These are phyloP conservation scores for Diaporthe nobilis DNA, from an alignment of 2,329 filamentous ascomycete species.

Conservation along the genomic window DNA sequence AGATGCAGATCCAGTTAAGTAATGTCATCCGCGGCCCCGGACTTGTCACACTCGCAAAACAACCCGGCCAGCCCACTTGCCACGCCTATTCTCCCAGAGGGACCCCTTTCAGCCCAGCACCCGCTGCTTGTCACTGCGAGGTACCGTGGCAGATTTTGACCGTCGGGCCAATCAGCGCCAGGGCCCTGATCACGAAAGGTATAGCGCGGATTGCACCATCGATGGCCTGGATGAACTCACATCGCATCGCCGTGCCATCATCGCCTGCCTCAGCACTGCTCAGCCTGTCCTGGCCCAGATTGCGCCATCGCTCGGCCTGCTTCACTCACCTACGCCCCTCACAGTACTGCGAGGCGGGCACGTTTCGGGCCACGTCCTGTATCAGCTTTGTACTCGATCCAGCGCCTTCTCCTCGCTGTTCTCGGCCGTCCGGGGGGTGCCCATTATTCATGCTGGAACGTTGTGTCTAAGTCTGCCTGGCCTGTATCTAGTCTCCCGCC, in stretches of 20 bases:
- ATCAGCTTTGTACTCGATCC: constrained; percentile 32
- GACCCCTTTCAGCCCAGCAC: constrained; percentile 35
- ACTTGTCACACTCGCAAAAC: constrained; percentile 25
- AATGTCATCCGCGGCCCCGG: constrained; percentile 23
- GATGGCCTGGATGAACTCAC: constrained; percentile 43
- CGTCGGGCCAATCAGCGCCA: constrained; percentile 33
- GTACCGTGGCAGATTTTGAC: constrained; percentile 41
- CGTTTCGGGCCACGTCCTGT: constrained; percentile 22
- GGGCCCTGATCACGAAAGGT: constrained; percentile 60
- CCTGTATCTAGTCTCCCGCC: constrained; percentile 15
- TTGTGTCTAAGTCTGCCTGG: constrained; percentile 6
- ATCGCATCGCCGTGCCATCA: constrained; percentile 38
- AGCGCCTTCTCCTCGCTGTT: constrained; percentile 21
- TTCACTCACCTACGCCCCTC: constrained; percentile 25
- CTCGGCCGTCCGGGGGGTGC: constrained; percentile 15
- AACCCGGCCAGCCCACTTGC: constrained; percentile 18
- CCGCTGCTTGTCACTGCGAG: constrained; percentile 34
- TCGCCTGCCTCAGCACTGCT: constrained; percentile 15
- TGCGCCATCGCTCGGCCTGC: constrained; percentile 48
- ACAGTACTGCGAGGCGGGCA: constrained; percentile 32
- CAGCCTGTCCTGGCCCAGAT: constrained; percentile 43
- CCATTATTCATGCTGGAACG: constrained; percentile 35
- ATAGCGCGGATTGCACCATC: constrained; percentile 69
- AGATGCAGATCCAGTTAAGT: constrained; percentile 30
- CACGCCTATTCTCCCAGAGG: constrained; percentile 5